Conservation (phyloP, 805 yeast genomes). For the Metschnikowia santaceciliae region DNA sequence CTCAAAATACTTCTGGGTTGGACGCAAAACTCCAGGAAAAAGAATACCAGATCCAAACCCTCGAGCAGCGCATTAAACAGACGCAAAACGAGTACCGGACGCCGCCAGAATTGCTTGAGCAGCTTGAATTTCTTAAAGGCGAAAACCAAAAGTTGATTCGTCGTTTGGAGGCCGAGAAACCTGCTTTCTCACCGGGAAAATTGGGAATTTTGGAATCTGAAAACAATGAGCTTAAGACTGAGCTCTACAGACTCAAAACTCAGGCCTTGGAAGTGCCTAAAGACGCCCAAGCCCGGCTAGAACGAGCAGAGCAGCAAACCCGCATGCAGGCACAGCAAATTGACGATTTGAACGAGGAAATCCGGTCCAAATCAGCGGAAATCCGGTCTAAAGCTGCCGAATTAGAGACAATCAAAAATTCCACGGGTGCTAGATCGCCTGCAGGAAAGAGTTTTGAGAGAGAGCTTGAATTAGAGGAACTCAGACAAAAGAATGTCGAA, state of each 20-base stretch:
- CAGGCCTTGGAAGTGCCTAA: constrained; percentile 8
- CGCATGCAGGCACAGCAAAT: neutral
- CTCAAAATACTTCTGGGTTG: neutral
- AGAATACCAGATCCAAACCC: constrained; percentile 10
- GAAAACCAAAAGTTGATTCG: constrained; percentile 21
- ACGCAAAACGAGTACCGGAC: constrained; percentile 4
- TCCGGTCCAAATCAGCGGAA: neutral
- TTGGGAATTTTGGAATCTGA: constrained; percentile 7
- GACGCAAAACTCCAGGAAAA: constrained; percentile 7
- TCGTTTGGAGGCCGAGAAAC: constrained; percentile 8
- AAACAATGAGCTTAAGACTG: constrained; percentile 13
- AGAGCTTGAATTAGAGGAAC: neutral
- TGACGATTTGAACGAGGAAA: constrained; percentile 1
- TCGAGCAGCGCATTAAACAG: constrained; percentile 6
- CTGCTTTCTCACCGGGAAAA: constrained; percentile 1
- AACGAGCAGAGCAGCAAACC: constrained; percentile 1
- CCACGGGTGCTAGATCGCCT: neutral
- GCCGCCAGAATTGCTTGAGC: constrained; percentile 17
- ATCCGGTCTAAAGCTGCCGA: neutral
- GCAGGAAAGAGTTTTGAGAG: neutral
- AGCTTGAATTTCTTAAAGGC: constrained; percentile 16
- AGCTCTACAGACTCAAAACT: constrained; percentile 9
- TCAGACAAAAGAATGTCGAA: neutral
- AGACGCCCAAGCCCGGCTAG: constrained; percentile 9
- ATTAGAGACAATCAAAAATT: neutral